Percentiles rank a stretch among this genome's conserved stretches.
These are phyloP conservation scores for Hippophae gyantsensis DNA, from an alignment of 306 rosid species.

Conservation along the genomic window DNA sequence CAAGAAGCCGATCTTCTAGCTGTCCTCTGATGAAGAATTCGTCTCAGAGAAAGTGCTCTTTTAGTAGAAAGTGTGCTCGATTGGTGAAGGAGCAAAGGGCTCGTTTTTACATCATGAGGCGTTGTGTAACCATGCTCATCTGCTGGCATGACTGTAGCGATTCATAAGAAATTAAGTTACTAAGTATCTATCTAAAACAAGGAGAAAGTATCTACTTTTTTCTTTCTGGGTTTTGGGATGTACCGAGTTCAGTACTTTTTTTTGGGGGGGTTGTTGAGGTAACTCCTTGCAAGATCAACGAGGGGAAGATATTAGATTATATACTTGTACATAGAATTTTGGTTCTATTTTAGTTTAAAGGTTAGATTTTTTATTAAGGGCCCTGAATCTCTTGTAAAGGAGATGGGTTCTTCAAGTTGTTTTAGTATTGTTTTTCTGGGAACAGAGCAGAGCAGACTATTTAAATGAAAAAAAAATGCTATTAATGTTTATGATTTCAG, in stretches of 20 bases:
- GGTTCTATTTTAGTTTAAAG: background rate
- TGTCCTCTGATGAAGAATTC: constrained; percentile 46
- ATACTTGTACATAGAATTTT: constrained; percentile 24
- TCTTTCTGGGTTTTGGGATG: constrained; percentile 5
- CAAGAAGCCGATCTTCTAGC: constrained; percentile 40
- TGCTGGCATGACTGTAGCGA: constrained; percentile 84
- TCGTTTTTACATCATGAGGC: constrained; percentile 79
- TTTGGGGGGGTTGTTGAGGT: background rate
- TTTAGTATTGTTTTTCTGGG: background rate
- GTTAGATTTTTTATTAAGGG: constrained; percentile 1
- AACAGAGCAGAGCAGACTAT: background rate
- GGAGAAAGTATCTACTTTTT: background rate
- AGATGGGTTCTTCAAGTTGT: constrained; percentile 16
- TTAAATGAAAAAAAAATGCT: constrained; percentile 1
- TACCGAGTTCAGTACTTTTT: constrained; percentile 2
- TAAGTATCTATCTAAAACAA: background rate
- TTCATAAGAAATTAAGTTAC: constrained; percentile 16
- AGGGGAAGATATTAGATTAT: background rate
- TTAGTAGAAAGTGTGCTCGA: constrained; percentile 68
- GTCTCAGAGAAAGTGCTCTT: constrained; percentile 45
- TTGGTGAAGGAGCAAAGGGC: constrained; percentile 86
- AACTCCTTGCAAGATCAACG: background rate
- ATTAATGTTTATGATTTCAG: background rate
- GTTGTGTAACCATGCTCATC: constrained; percentile 81
- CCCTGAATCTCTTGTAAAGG: constrained; percentile 12